Evolutionary conservation across 2,329 filamentous ascomycete species (phyloP), one percentile per base, ranked within the genome.

Genomic region (Botrytis sinoallii): DNA sequence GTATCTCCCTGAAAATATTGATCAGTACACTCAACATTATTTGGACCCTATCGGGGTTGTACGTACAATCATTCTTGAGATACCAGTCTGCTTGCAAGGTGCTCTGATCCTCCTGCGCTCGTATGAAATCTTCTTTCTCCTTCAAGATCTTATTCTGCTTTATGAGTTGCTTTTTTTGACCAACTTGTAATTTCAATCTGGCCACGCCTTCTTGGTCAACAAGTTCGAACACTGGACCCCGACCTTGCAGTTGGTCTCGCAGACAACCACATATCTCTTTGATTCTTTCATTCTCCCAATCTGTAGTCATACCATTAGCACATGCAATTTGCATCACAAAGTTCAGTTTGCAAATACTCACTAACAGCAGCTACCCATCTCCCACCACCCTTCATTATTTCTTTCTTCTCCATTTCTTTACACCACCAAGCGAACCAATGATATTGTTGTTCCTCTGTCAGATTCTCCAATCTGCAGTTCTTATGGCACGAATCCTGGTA

Each of bases 361-460:
- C 71, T 72, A 60, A 72, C 63, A 35, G 52, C 65, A 42, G 71
- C 71, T 52, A 72, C 63, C 71, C 71, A 72, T 48, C 71, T 72
- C 1, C 71, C 71, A 29, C 71, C 71, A 46, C 71, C 64, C 14
- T 59, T 72, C 48, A 32, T 59, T 29, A 68, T 32, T 38, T 72
- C 71, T 29, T 60, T n/a, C 46, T 38, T 61, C 48, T 60, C 48
- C 29, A 68, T 35, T 42, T 68, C 38, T 40, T 59, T 60, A 14
- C 63, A 67, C 71, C 71, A 72, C 25, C 57, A 42, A n/a, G 29
- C 40, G 32, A 72, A 55, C 63, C 65, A 67, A 67, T 67, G 38
- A 29, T 20, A 46, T 35, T 60, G 52, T 68, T 66, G 25, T 42
- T 66, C 29, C 16, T 42, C 48, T 22, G 29, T 61, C 22, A 74